phyloP scores from a whole-genome alignment of 371 early-diverging fungal genomes.

The Chytridium lagenaria region DNA sequence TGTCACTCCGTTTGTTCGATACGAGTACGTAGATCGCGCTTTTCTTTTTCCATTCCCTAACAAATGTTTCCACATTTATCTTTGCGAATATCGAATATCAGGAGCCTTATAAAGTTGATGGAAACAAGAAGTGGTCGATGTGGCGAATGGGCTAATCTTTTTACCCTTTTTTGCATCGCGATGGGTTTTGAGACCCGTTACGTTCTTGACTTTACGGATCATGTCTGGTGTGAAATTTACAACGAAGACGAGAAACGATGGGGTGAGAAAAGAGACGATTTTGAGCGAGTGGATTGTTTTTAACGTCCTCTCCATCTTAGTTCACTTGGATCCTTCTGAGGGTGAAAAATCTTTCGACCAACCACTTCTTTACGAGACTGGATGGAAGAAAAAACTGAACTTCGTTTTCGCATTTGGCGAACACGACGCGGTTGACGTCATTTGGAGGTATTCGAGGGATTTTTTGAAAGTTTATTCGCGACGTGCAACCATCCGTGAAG shows the following conservation, averaged over 20 bases:
- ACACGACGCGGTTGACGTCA: slow-evolving; percentile 58
- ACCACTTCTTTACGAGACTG: slow-evolving; percentile 68
- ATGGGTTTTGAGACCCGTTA: slow-evolving; percentile 71
- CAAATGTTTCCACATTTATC: slow-evolving; percentile 4
- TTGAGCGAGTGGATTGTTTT: slow-evolving; percentile 1
- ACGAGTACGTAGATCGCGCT: slow-evolving; percentile 54
- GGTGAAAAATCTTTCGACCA: slow-evolving; percentile 45
- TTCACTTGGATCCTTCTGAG: slow-evolving; percentile 76
- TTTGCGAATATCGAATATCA: slow-evolving; percentile 25
- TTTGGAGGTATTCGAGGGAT: slow-evolving; percentile 39
- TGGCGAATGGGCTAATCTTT: slow-evolving; percentile 83
- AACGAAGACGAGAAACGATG: slow-evolving; percentile 64
- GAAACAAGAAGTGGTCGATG: slow-evolving; percentile 72
- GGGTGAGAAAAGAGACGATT: slow-evolving; percentile 34
- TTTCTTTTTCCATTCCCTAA: slow-evolving; percentile 6
- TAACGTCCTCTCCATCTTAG: slow-evolving; percentile 20
- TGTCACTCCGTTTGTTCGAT: slow-evolving; percentile 71
- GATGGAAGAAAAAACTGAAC: slow-evolving; percentile 77
- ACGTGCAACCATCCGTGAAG: slow-evolving; percentile 60
- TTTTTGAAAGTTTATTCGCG: slow-evolving; percentile 48
- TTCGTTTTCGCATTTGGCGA: slow-evolving; percentile 61
- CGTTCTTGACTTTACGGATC: slow-evolving; percentile 58
- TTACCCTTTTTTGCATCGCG: slow-evolving; percentile 67
- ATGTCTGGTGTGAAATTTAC: slow-evolving; percentile 77
- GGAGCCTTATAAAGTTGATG: slow-evolving; percentile 63